Percentiles rank a stretch among this genome's conserved stretches.
Evolutionary conservation across 2,329 filamentous ascomycete species (phyloP).

Genomic region (Didymellaceae sp.): DNA sequence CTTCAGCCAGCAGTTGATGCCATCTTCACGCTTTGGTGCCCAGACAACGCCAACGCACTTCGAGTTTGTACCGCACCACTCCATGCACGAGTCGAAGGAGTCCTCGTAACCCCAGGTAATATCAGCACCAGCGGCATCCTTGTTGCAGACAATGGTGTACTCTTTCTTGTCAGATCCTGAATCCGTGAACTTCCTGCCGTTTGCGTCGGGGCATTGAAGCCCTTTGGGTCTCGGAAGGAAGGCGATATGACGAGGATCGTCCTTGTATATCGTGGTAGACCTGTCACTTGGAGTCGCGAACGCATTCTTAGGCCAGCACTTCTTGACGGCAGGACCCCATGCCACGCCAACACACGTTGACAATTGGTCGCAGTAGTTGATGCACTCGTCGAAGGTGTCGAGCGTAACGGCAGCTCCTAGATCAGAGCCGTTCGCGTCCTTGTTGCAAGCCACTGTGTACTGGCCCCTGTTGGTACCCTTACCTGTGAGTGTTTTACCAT

Average conservation of each 20-base stretch:
- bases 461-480: slow-evolving; percentile 2
- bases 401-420: background rate
- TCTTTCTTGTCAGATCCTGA: slow-evolving; percentile 2
- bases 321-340: background rate
- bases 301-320: background rate
- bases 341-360: background rate
- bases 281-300: background rate
- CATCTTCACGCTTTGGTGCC: slow-evolving; percentile 1
- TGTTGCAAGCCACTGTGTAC: slow-evolving; percentile 3
- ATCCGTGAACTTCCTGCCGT: slow-evolving; percentile 9
- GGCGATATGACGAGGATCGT: background rate
- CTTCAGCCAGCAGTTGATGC: slow-evolving; percentile 10
- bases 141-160: slow-evolving; percentile 7
- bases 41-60: slow-evolving; percentile 4
- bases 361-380: background rate
- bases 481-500: slow-evolving; percentile 3
- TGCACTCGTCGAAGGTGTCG: background rate
- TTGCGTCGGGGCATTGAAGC: slow-evolving; percentile 1
- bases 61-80: slow-evolving; percentile 12
- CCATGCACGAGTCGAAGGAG: slow-evolving; percentile 7
- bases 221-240: background rate
- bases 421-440: background rate
- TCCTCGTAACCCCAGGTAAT: slow-evolving; percentile 3
- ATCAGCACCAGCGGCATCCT: slow-evolving; percentile 3
- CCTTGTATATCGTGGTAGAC: background rate